A percentile compares a stretch with the other conserved stretches of the same genome.
Evolutionary conservation across 2,329 filamentous ascomycete genomes (phyloP).

Genomic region (Cladosporium sp.): DNA sequence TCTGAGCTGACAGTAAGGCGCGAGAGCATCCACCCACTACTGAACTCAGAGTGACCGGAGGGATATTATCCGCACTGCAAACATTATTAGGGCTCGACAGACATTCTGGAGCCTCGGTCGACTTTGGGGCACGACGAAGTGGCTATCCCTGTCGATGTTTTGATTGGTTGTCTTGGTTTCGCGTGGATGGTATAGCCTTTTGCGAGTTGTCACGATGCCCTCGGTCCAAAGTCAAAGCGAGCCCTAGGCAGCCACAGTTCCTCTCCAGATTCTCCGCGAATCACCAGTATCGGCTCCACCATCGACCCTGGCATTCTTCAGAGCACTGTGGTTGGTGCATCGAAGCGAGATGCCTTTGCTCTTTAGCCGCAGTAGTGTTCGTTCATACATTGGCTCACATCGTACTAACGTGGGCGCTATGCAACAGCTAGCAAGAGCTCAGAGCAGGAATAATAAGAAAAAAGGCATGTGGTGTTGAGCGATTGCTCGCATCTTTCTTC

Average conservation of each 20-base stretch:
- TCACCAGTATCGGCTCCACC: not conserved
- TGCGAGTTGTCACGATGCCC: not conserved
- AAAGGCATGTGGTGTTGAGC: not conserved
- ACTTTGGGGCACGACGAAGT: too few species aligned
- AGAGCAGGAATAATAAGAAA: not conserved
- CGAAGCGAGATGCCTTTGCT: not conserved
- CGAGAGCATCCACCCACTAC: not conserved
- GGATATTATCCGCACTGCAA: not conserved
- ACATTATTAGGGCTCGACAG: too few species aligned
- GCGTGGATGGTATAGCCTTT: too few species aligned
- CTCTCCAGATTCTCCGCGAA: not conserved
- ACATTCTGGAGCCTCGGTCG: too few species aligned
- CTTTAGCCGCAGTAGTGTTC: not conserved
- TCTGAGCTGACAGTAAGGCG: not conserved
- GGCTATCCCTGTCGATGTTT: not conserved
- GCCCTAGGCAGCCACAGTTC: not conserved
- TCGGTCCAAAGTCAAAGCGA: not conserved
- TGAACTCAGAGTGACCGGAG: not conserved
- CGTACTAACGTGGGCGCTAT: not conserved
- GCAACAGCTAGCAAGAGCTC: slow-evolving; percentile 1
- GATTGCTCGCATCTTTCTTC: not conserved
- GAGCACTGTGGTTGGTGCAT: not conserved
- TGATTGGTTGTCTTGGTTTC: too few species aligned
- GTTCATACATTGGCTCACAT: slow-evolving; percentile 1
- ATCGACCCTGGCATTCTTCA: not conserved